These are phyloP conservation scores for Lipomyces starkeyi DNA, from an alignment of 805 yeast genomes.

Conservation along the genomic window DNA sequence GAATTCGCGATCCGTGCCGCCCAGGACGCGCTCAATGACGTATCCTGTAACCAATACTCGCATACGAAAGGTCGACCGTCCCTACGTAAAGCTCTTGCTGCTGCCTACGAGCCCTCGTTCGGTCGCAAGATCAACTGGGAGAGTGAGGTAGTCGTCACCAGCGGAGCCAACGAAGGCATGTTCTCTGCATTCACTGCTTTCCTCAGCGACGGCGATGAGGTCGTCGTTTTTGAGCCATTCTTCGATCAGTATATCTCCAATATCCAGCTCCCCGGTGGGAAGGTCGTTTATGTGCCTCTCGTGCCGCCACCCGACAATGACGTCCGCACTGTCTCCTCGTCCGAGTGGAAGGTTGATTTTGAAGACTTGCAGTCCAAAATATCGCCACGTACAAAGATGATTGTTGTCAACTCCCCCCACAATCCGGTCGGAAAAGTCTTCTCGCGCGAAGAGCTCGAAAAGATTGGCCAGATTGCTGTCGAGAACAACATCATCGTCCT, in stretches of 20 bases:
- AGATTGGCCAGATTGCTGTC: constrained; percentile 82
- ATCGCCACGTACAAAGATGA: constrained; percentile 76
- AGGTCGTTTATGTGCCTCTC: constrained; percentile 82
- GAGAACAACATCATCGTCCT: constrained; percentile 81
- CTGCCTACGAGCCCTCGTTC: constrained; percentile 72
- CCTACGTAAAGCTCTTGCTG: constrained; percentile 70
- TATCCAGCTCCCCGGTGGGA: constrained; percentile 92
- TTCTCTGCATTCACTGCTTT: constrained; percentile 83
- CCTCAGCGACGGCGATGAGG: constrained; percentile 88
- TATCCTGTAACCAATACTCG: constrained; percentile 89
- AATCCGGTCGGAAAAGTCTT: constrained; percentile 94
- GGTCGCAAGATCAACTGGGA: constrained; percentile 60
- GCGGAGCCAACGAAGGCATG: constrained; percentile 96
- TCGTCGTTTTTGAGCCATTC: constrained; percentile 93
- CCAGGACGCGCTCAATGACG: constrained; percentile 68
- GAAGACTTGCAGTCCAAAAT: constrained; percentile 75
- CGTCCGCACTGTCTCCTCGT: constrained; percentile 68
- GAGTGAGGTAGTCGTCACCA: constrained; percentile 76
- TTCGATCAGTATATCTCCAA: constrained; percentile 96
- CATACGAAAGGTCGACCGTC: constrained; percentile 87
- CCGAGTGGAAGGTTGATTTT: constrained; percentile 88
- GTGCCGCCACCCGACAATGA: constrained; percentile 80
- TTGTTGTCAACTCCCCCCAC: constrained; percentile 92
- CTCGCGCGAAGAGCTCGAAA: constrained; percentile 70
- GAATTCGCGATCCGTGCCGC: constrained; percentile 88